Base-by-base conservation (phyloP, 202 grass and related monocot species). In the Elaeis oleifera region DNA sequence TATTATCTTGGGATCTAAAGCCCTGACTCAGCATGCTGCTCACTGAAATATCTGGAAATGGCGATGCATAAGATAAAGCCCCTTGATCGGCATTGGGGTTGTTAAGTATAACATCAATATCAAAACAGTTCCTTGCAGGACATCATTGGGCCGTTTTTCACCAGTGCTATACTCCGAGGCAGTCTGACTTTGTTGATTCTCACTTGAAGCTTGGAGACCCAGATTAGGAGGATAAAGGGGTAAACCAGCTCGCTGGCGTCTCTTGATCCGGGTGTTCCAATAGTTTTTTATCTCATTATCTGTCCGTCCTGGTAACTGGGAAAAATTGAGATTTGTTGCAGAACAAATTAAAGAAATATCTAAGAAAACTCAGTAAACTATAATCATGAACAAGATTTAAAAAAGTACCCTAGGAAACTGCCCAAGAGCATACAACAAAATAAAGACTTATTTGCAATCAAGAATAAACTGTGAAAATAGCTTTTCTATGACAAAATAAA, bases 181-280 rank as follows among this genome's bases (percentile, higher is more conserved):
- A 48, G 14, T 23, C 14, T 26, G 50, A 20, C 6, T 24, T 63
- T 56, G 59, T 24, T 62, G 70, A 56, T 63, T 73, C 36, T 54
- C 26, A n/a, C 54, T 66, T 16, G 65, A 31, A 64, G 19, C 16
- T 18, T n/a, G 36, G 6, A 13, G 36, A 13, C 36, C 7, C 36
- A 44, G 9, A 44, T 13, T 13, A 44, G 36, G 2, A 44, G 36
- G 36, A 44, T 44, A 44, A 44, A 44, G 36, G 36, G 36, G 36
- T 44, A 44, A 44, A 13, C 36, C 36, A 44, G 36, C 66, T 28
- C 58, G 52, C n/a, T 44, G 39, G 19, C 49, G 71, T 61, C 52
- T 65, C 51, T 68, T 16, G 60, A 53, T 64, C 23, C 18, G 16
- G 56, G 50, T 77, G 56, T 61, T 71, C 8, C n/a, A 8, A 54